Base-by-base conservation (phyloP, 176 grass and related monocot genomes). In the Oryza nivara region DNA sequence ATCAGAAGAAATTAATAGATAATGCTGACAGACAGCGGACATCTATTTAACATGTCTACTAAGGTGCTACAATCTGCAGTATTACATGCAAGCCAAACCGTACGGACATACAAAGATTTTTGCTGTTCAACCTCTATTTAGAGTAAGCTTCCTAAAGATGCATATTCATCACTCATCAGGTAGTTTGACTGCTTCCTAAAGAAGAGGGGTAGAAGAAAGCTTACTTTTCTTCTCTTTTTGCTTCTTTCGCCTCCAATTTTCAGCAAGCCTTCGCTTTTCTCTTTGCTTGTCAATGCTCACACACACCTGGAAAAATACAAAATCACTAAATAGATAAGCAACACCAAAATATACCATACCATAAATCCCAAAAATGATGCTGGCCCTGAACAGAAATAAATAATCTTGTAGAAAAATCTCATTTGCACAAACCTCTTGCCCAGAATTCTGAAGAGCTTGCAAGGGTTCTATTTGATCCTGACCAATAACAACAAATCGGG, bases 381-480 rank as follows among this genome's bases (percentile, higher is more conserved):
- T 82, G 11, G 14, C 16, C 56, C 36, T n/a, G 44, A 82, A 36
- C 22, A 64, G 64, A 43, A 67, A 63, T 14, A 65, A 80, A 82
- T 61, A 26, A 68, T 30, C 11, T 41, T 41, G 12, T 28, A 70
- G 22, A 46, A 17, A 17, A 54, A 60, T 52, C 2, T 46, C 68
- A 65, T 65, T 60, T 34, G 20, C n/a, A 64, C 15, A 30, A 65
- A 96, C 95, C 92, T 97, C 88, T 63, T 89, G 88, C 35, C 95
- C 95, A 79, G 90, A 86, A 89, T 81, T 94, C 67, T 90, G 95
- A 79, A 97, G 92, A 45, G 95, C 95, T 85, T 93, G 90, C 28
- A 97, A 90, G 30, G 95, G 95, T 86, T 94, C 95, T 26, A 94
- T 87, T 73, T 82, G 67, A 87, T 94, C 86, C 88, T 92, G 92